A percentile compares a stretch with the other conserved stretches of the same genome.
Evolutionary conservation across 202 grass and related monocot genomes (phyloP).

Genomic region (Zizania palustris): DNA sequence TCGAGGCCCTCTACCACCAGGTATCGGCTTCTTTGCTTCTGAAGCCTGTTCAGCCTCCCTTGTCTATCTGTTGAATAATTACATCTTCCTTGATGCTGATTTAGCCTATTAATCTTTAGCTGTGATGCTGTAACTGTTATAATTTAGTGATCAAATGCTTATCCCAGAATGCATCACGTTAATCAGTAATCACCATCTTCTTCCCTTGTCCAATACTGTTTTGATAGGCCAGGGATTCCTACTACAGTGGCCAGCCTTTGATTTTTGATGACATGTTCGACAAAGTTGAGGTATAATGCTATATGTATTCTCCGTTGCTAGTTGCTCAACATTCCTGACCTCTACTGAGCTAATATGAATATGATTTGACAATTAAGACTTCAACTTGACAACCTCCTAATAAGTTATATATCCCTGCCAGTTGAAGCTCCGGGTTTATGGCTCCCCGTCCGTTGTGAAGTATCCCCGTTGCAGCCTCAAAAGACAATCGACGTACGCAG

Average conservation of each 20-base stretch:
- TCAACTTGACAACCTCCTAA: neutral
- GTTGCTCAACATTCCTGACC: neutral
- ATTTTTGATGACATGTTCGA: conserved; percentile 97
- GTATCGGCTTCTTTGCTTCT: conserved; percentile 22
- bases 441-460: conserved; percentile 85
- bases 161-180: neutral
- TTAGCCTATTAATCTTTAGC: no score
- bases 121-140: neutral
- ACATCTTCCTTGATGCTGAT: no score
- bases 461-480: conserved; percentile 95
- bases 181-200: neutral
- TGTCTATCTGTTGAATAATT: no score
- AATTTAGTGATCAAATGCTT: neutral
- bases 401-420: conserved; percentile 11
- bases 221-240: conserved; percentile 79
- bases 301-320: neutral
- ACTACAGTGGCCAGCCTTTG: conserved; percentile 90
- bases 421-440: conserved; percentile 88
- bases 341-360: neutral
- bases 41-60: no score
- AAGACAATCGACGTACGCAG: conserved; percentile 74
- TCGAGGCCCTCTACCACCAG: conserved; percentile 92
- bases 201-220: neutral
- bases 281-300: conserved; percentile 78
- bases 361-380: neutral